A percentile compares a stretch with the other conserved stretches of the same genome.
These are phyloP conservation scores for Geotrichum aggregatum DNA, from an alignment of 1,139 yeast species.

Conservation along the genomic window DNA sequence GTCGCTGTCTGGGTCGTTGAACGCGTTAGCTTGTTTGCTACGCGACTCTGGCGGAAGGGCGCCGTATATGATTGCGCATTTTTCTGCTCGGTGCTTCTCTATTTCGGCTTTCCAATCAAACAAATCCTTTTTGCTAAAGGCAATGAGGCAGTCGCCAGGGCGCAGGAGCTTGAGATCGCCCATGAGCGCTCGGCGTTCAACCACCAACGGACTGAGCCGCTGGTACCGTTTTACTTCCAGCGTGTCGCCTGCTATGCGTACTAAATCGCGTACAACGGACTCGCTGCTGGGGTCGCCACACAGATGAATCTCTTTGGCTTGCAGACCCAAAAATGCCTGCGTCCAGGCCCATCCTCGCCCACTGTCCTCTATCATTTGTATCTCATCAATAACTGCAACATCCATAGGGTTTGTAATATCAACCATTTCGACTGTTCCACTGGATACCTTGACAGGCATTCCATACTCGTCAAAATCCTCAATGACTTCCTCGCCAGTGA, in stretches of 20 bases:
- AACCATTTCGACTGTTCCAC: conserved; percentile 94
- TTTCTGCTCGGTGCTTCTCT: conserved; percentile 40
- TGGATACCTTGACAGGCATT: conserved; percentile 63
- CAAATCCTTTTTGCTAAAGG: conserved; percentile 62
- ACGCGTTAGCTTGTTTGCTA: conserved; percentile 72
- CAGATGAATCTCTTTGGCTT: conserved; percentile 78
- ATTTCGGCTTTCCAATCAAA: conserved; percentile 30
- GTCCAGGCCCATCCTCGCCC: conserved; percentile 95
- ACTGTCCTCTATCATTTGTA: conserved; percentile 85
- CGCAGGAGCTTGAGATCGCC: conserved; percentile 37
- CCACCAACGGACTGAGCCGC: conserved; percentile 67
- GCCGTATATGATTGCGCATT: conserved; percentile 94
- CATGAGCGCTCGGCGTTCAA: conserved; percentile 45
- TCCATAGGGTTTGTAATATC: conserved; percentile 66
- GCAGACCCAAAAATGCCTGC: conserved; percentile 79
- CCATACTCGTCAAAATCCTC: conserved; percentile 62
- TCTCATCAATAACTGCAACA: conserved; percentile 89
- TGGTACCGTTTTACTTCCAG: conserved; percentile 63
- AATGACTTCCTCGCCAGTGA: conserved; percentile 91
- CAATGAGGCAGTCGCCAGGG: conserved; percentile 85
- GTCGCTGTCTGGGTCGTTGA: conserved; percentile 59
- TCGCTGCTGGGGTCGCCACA: conserved; percentile 92
- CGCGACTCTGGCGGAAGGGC: conserved; percentile 95
- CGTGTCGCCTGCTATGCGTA: conserved; percentile 72
- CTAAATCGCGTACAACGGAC: conserved; percentile 55